Base-by-base conservation (phyloP, 2,329 filamentous ascomycete genomes). In the Fusarium nisikadoi region DNA sequence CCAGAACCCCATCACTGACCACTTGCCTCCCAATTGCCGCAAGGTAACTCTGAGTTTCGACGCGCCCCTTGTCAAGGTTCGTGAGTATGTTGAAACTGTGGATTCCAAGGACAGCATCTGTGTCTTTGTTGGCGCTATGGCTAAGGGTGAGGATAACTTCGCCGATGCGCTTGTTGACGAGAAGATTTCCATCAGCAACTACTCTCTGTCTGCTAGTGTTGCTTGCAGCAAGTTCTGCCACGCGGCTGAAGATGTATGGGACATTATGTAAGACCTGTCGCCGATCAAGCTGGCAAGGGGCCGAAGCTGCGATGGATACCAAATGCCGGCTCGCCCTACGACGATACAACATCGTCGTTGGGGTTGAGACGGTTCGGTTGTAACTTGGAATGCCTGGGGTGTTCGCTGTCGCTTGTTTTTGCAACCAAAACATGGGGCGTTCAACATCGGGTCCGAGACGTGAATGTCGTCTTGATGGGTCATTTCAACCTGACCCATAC, bases 161-260 rank as follows among this genome's bases (percentile, higher is more conserved):
- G 96, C 96, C 72, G 96, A 99, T 80, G 89, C 90, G 43, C 94
- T 93, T 83, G 97, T 98, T 78, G 95, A 98, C 80, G 96, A 99
- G 84, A 94, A 97, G 79, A 98, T 99, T 80, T 94, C 93, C 77
- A 98, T 99, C 85, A 98, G 95, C 87, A 97, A 98, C 83, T 99
- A 93, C 88, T 97, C 95, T 79, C 88, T 99, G 71, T 97, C 94
- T 79, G 96, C 96, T 69, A 98, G 95, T 85, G 96, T 99, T 70
- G 95, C 96, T 46, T 99, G 96, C 88, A 98, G 95, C 90, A 99
- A 98, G 83, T 98, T 99, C 87, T 98, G 96, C 84, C 96, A 99
- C 83, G 96, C 95, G 43, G 95, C 95, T 46, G 96, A 99, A 84
- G 96, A 99, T 82, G 92, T 92, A 39, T 99, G 96, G 96, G 91